A percentile compares a stretch with the other conserved stretches of the same genome.
Conservation (phyloP, 208 protist genomes). For the Trypanosoma grayi region DNA sequence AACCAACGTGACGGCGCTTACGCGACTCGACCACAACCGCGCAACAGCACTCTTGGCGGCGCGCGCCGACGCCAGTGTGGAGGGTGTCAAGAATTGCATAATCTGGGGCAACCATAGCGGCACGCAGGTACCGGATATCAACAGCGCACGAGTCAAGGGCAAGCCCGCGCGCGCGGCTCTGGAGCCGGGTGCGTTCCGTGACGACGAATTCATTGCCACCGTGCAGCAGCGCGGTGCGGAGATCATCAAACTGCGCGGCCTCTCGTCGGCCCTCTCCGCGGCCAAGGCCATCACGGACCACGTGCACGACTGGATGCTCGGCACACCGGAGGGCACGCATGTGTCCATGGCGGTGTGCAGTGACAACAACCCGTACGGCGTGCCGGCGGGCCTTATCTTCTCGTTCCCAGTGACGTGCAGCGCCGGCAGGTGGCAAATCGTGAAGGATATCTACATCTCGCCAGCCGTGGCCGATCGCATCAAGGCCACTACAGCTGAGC, state of each 20-base stretch:
- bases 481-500: slow-evolving; percentile 34
- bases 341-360: slow-evolving; percentile 95
- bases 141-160: slow-evolving; percentile 63
- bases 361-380: slow-evolving; percentile 88
- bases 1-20: slow-evolving; percentile 94
- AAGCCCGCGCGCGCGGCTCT: slow-evolving; percentile 48
- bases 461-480: slow-evolving; percentile 31
- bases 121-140: slow-evolving; percentile 93
- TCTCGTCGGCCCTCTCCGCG: slow-evolving; percentile 94
- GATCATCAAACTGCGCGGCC: slow-evolving; percentile 85
- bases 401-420: slow-evolving; percentile 93
- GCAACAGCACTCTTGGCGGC: slow-evolving; percentile 80
- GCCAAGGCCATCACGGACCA: slow-evolving; percentile 76
- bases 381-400: slow-evolving; percentile 90
- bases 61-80: slow-evolving; percentile 55
- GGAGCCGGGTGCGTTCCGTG: slow-evolving; percentile 66
- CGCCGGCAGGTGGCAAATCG: slow-evolving; percentile 84
- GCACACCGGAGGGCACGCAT: slow-evolving; percentile 49
- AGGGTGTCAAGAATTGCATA: slow-evolving; percentile 85
- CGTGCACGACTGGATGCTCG: slow-evolving; percentile 66
- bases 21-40: slow-evolving; percentile 97
- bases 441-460: slow-evolving; percentile 44
- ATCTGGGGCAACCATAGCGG: slow-evolving; percentile 98
- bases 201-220: slow-evolving; percentile 72
- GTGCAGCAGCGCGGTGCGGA: slow-evolving; percentile 92